Percentiles rank a stretch among this genome's conserved stretches.
Evolutionary conservation across 208 protist genomes (phyloP).

Genomic region (Trypanosoma vivax): DNA sequence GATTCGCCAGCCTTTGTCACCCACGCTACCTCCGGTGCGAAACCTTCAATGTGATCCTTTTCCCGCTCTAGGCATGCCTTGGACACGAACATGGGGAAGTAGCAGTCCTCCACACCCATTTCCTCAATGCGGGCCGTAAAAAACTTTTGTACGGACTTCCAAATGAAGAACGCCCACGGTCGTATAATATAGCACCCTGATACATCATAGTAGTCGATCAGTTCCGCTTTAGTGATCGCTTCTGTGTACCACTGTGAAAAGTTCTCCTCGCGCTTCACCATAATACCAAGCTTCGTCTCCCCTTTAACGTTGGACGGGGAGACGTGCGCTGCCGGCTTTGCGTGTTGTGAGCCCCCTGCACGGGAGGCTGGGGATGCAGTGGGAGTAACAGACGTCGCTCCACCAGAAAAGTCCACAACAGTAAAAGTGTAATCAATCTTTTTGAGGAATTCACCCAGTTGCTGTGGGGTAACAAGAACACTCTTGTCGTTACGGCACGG

Average conservation of each 20-base stretch:
- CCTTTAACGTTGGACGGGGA: constrained; percentile 10
- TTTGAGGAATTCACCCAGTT: constrained; percentile 58
- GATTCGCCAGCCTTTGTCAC: constrained; percentile 83
- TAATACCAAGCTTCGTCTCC: constrained; percentile 87
- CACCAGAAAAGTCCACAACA: constrained; percentile 59
- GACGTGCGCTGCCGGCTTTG: neutral
- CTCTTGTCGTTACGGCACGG: constrained; percentile 84
- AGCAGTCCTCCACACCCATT: constrained; percentile 95
- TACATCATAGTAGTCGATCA: constrained; percentile 99
- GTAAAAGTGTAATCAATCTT: constrained; percentile 56
- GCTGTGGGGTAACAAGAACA: constrained; percentile 45
- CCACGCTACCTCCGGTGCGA: constrained; percentile 96
- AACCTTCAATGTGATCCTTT: constrained; percentile 98
- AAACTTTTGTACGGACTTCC: constrained; percentile 93
- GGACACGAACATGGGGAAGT: constrained; percentile 98
- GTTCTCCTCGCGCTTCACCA: constrained; percentile 84
- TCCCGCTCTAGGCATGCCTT: constrained; percentile 93
- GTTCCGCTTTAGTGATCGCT: constrained; percentile 95
- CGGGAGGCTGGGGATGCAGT: constrained; percentile 13
- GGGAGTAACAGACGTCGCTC: constrained; percentile 7
- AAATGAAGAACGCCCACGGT: constrained; percentile 96
- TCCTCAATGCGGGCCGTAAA: constrained; percentile 77
- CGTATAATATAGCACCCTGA: constrained; percentile 98
- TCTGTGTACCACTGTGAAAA: constrained; percentile 97
- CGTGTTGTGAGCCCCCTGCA: constrained; percentile 17